Conservation (phyloP, 139 green algal species). For the Picochlorum sp. region DNA sequence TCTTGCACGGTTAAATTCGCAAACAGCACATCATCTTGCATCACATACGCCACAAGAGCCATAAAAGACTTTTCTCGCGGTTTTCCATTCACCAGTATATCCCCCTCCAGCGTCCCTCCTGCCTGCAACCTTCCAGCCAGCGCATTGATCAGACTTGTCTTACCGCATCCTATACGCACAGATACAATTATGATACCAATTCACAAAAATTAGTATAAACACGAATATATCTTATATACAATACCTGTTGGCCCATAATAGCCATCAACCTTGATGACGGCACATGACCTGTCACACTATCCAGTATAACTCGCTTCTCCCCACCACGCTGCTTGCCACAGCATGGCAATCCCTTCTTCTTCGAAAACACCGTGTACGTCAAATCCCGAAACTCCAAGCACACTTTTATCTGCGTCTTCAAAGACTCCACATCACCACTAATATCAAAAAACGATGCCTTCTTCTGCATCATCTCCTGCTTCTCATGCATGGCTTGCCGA, state of each 20-base stretch:
- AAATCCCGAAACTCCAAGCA: constrained; percentile 21
- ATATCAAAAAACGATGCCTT: constrained; percentile 1
- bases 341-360: neutral
- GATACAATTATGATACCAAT: too few relatives aligned
- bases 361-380: constrained; percentile 16
- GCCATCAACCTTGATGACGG: constrained; percentile 24
- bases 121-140: constrained; percentile 26
- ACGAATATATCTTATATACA: too few relatives aligned
- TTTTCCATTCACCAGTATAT: constrained; percentile 28
- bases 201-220: too few relatives aligned
- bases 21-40: constrained; percentile 58
- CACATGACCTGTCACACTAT: constrained; percentile 15
- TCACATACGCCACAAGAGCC: constrained; percentile 16
- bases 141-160: constrained; percentile 31
- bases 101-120: constrained; percentile 18
- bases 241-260: constrained; percentile 29
- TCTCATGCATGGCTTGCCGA: neutral
- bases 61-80: constrained; percentile 6
- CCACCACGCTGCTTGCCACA: too few relatives aligned
- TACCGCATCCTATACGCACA: constrained; percentile 10
- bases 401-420: neutral
- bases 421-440: neutral
- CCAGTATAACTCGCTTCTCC: constrained; percentile 17
- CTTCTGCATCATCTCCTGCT: too few relatives aligned
- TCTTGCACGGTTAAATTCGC: constrained; percentile 48